Percentiles rank a stretch among this genome's conserved stretches.
Conservation (phyloP, 257 asterid genomes). For the Solanum etuberosum region DNA sequence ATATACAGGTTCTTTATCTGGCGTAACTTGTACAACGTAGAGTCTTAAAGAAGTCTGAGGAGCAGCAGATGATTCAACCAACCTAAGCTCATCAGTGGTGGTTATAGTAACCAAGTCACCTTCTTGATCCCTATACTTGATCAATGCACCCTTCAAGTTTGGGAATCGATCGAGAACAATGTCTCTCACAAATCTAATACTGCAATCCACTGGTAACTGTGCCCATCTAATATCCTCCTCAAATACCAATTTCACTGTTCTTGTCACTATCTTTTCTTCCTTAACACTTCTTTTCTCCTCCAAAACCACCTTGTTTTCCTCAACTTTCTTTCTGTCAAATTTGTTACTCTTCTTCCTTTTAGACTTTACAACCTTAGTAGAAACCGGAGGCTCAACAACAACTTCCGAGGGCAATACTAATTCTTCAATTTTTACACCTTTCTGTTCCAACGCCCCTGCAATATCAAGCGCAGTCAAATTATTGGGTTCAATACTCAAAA, state of each 20-base stretch:
- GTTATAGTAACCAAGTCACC: constrained; percentile 91
- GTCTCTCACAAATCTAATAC: constrained; percentile 56
- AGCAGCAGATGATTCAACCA: constrained; percentile 68
- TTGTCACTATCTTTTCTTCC: constrained; percentile 56
- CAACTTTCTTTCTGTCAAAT: constrained; percentile 11
- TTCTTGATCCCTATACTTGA: constrained; percentile 84
- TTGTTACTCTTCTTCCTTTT: constrained; percentile 53
- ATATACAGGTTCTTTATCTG: constrained; percentile 65
- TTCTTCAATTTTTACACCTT: constrained; percentile 41
- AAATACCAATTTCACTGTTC: constrained; percentile 58
- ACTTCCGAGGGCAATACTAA: constrained; percentile 6
- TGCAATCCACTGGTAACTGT: constrained; percentile 59
- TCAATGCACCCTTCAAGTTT: constrained; percentile 63
- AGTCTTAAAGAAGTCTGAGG: constrained; percentile 61
- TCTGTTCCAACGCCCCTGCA: constrained; percentile 42
- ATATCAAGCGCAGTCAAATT: constrained; percentile 70
- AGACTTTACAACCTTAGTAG: constrained; percentile 25
- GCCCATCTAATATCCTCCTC: constrained; percentile 93
- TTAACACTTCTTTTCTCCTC: constrained; percentile 54
- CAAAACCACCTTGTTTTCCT: constrained; percentile 55
- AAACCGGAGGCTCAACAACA: constrained; percentile 26
- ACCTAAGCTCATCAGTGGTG: constrained; percentile 74
- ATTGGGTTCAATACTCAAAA: constrained; percentile 69
- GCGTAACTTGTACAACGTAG: constrained; percentile 69
- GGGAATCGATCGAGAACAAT: constrained; percentile 64